Evolutionary conservation across 345 rosid species (phyloP), one percentile per base, ranked within the genome.

Genomic region (Salix purpurea): DNA sequence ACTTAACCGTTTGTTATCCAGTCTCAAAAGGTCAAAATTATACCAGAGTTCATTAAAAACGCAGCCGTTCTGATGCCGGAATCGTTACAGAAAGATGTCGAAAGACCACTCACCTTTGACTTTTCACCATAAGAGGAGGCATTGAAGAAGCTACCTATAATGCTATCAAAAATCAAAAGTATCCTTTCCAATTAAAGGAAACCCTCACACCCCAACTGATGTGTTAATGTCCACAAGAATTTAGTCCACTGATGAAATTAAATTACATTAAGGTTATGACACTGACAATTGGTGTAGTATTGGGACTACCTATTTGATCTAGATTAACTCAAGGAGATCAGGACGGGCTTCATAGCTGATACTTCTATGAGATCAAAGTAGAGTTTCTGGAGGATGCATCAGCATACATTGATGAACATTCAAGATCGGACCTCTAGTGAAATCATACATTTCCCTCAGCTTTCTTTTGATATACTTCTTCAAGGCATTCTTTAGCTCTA

Each of bases 401-500:
- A 48, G 23, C 26, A 50, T 6, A 5, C 61, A 50, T 2, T 13
- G 46, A 54, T 14, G 30, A 44, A 10, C 5, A 42, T 24, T 4
- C 3, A 21, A 9, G 50, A 16, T 32, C 37, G 48, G 54, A 14
- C 21, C 54, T 61, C 44, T 34, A 21, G 66, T 18, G 23, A 23
- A 12, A 14, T 77, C 73, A 78, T 36, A 69, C 28, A 70, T 58
- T 65, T 0, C 69, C 83, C 76, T 79, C 67, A 40, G 77, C 40
- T 80, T 79, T 79, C 79, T 81, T 84, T 73, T 71, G 78, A 72
- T 81, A 84, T 50, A 72, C 79, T 71, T 70, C 79, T 81, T 92
- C 97, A 68, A 94, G 78, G 83, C 97, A 91, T 82, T 92, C 98
- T 76, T 94, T 94, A 28, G 98, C 98, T 76, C 91, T 84, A 79